Percentiles rank a stretch among this genome's conserved stretches.
Evolutionary conservation across 1,284 basidiomycete genomes (phyloP).

Genomic region (Puccinia polysora): DNA sequence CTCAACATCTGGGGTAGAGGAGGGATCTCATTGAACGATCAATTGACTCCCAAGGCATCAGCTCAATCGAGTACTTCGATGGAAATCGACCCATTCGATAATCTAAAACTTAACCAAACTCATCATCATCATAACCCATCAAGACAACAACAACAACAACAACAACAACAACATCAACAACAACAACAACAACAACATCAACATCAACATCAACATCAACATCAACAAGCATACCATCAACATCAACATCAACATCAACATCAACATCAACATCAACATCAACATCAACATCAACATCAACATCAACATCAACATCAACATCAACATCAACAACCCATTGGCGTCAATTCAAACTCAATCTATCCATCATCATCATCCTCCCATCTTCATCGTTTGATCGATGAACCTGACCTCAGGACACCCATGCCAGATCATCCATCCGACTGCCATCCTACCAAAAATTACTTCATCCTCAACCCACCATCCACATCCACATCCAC

Average conservation of each 20-base stretch:
- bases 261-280: no score
- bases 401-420: not conserved
- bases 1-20: constrained; percentile 43
- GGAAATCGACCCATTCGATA: constrained; percentile 67
- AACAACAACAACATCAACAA: not conserved
- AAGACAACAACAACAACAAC: not conserved
- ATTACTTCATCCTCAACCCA: not conserved
- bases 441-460: not conserved
- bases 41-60: constrained; percentile 66
- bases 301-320: no score
- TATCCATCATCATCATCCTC: no score
- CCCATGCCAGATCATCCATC: not conserved
- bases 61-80: constrained; percentile 56
- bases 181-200: not conserved
- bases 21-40: constrained; percentile 60
- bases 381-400: not conserved
- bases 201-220: no score
- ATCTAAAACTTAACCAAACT: not conserved
- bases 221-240: no score
- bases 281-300: no score
- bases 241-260: no score
- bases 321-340: no score
- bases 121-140: not conserved
- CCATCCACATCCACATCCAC: not conserved
- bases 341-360: not conserved